Percentiles rank a stretch among this genome's conserved stretches.
Conservation (phyloP, 441 rosid species). For the Hura crepitans region DNA sequence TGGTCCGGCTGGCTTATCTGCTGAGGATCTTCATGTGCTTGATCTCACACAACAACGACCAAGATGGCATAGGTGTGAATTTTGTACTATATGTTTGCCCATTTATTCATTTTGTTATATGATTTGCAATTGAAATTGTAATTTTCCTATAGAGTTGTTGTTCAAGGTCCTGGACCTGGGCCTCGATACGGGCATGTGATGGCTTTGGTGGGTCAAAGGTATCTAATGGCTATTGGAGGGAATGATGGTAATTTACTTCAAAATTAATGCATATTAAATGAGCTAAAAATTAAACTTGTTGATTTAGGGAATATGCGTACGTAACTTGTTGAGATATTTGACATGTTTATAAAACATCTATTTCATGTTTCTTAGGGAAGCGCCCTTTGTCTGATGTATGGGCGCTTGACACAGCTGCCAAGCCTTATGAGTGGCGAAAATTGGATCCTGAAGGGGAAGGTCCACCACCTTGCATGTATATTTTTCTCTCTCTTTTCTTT, state of each 20-base stretch:
- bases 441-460: constrained; percentile 99
- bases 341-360: constrained; percentile 19
- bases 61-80: constrained; percentile 87
- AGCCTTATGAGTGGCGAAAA: constrained; percentile 99
- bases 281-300: not conserved
- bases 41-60: constrained; percentile 95
- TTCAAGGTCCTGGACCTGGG: constrained; percentile 99
- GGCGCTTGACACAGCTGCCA: constrained; percentile 99
- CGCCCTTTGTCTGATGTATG: constrained; percentile 98
- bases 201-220: constrained; percentile 99
- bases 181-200: constrained; percentile 99
- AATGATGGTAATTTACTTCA: constrained; percentile 59
- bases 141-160: constrained; percentile 73
- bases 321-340: constrained; percentile 6
- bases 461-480: constrained; percentile 99
- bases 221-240: constrained; percentile 91
- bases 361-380: constrained; percentile 54
- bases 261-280: constrained; percentile 17
- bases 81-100: constrained; percentile 11
- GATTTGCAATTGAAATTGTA: constrained; percentile 22
- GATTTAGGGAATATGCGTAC: not conserved
- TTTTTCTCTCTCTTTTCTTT: not conserved
- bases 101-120: constrained; percentile 12
- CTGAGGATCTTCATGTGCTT: constrained; percentile 99
- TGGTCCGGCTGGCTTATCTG: constrained; percentile 97